Percentiles rank a stretch among this genome's conserved stretches.
These are phyloP conservation scores for Acanthamoeba sp. DNA, from an alignment of 208 protist genomes.

Conservation along the genomic window DNA sequence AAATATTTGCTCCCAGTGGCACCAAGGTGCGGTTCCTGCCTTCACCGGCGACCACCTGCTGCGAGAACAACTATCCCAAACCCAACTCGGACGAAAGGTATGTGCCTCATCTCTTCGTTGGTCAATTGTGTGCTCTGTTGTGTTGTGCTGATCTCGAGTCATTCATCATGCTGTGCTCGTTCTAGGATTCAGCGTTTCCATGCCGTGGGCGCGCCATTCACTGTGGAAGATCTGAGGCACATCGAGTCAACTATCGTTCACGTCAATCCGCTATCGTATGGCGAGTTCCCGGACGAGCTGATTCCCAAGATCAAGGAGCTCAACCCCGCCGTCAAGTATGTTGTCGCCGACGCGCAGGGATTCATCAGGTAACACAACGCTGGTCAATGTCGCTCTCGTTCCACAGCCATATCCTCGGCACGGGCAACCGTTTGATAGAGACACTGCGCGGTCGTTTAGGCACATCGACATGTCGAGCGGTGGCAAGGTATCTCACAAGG, in stretches of 20 bases:
- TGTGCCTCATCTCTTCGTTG: background rate
- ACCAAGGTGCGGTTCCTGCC: slow-evolving; percentile 42
- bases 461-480: slow-evolving; percentile 21
- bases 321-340: slow-evolving; percentile 16
- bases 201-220: slow-evolving; percentile 42
- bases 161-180: background rate
- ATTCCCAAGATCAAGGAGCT: slow-evolving; percentile 60
- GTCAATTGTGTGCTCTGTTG: background rate
- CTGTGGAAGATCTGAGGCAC: slow-evolving; percentile 21
- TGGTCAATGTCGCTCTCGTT: too few relatives aligned
- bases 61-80: slow-evolving; percentile 62
- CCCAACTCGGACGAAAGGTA: slow-evolving; percentile 59
- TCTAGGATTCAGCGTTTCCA: slow-evolving; percentile 47
- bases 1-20: slow-evolving; percentile 25
- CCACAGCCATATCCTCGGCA: background rate
- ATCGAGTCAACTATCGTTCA: slow-evolving; percentile 61
- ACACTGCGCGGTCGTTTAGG: background rate
- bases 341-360: slow-evolving; percentile 44
- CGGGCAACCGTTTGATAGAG: too few relatives aligned
- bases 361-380: slow-evolving; percentile 60
- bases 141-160: background rate
- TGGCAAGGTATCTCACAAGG: slow-evolving; percentile 37
- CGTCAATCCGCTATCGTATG: slow-evolving; percentile 44
- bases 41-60: slow-evolving; percentile 21
- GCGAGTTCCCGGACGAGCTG: slow-evolving; percentile 67